These are phyloP conservation scores for Omphalea diandra DNA, from an alignment of 441 rosid species.

Conservation along the genomic window DNA sequence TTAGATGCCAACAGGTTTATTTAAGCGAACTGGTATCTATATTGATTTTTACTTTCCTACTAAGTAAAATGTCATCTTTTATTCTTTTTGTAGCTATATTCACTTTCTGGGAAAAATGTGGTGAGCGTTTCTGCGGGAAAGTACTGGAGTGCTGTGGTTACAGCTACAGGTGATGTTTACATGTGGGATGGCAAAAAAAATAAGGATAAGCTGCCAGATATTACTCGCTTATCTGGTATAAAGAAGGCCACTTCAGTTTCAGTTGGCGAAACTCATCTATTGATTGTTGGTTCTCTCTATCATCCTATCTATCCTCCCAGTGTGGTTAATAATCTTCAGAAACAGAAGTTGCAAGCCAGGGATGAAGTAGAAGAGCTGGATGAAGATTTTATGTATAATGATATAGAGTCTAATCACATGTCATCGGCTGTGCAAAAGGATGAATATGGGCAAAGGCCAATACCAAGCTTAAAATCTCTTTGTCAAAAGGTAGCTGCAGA, in stretches of 20 bases:
- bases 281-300: constrained; percentile 79
- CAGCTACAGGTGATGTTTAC: constrained; percentile 85
- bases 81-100: constrained; percentile 51
- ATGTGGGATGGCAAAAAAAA: constrained; percentile 88
- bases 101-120: constrained; percentile 55
- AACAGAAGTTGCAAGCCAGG: constrained; percentile 32
- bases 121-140: constrained; percentile 89
- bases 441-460: constrained; percentile 32
- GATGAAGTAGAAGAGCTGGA: constrained; percentile 53
- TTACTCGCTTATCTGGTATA: constrained; percentile 74
- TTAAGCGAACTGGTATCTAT: constrained; percentile 20
- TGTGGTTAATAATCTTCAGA: constrained; percentile 34
- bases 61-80: constrained; percentile 9
- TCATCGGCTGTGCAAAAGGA: constrained; percentile 33
- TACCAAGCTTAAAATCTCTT: constrained; percentile 79
- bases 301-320: constrained; percentile 63
- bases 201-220: constrained; percentile 55
- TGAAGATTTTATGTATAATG: constrained; percentile 64
- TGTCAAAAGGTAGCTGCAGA: constrained; percentile 96
- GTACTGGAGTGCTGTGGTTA: constrained; percentile 87
- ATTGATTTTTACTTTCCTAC: not conserved
- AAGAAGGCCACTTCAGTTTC: constrained; percentile 88
- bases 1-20: constrained; percentile 88
- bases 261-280: constrained; percentile 94
- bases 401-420: constrained; percentile 39